These are phyloP conservation scores for Prunella vulgaris DNA, from an alignment of 257 asterid genomes.

Conservation along the genomic window DNA sequence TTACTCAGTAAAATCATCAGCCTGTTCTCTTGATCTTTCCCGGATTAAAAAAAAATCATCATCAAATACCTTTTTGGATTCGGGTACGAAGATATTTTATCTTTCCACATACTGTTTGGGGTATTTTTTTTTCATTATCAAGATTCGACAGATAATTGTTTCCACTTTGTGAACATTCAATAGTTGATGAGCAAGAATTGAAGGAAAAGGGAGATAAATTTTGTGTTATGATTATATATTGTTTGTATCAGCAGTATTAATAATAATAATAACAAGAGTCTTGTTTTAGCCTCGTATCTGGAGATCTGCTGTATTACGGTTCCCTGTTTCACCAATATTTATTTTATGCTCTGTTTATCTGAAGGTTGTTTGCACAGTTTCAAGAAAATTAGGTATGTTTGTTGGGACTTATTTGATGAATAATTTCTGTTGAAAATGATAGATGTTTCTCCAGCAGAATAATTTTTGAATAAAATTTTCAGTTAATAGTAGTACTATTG, in stretches of 20 bases:
- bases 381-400: slow-evolving; percentile 20
- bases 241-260: too few species aligned
- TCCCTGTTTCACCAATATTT: background rate
- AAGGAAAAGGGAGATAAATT: background rate
- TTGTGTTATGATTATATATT: background rate
- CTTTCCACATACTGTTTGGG: background rate
- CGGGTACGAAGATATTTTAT: background rate
- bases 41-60: background rate
- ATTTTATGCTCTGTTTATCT: background rate
- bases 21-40: background rate
- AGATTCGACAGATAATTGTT: background rate
- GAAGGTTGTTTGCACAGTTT: slow-evolving; percentile 1
- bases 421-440: background rate
- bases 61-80: background rate
- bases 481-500: background rate
- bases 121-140: background rate
- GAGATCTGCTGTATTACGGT: too few species aligned
- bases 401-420: slow-evolving; percentile 14
- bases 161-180: background rate
- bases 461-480: background rate
- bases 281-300: background rate
- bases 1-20: background rate
- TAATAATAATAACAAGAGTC: background rate
- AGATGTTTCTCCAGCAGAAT: background rate
- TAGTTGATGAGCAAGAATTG: background rate